Evolutionary conservation across 768 basidiomycete genomes (phyloP).

Genomic region (Lentinula sp.): DNA sequence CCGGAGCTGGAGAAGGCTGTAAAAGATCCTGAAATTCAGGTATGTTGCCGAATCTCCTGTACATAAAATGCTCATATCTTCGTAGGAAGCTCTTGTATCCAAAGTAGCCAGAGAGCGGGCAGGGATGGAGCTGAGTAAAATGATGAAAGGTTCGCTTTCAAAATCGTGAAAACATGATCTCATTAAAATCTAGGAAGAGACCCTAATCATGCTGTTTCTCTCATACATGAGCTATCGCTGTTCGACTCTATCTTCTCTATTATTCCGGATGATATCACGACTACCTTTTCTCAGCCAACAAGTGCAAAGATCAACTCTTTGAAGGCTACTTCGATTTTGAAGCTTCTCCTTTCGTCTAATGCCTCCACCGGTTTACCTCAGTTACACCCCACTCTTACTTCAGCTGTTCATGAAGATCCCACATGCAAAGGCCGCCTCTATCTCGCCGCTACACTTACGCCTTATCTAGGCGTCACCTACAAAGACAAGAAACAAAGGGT

Average conservation of each 20-base stretch:
- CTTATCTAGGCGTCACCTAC: conserved; percentile 57
- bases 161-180: too few species aligned
- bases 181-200: conserved; percentile 48
- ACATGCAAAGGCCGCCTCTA: conserved; percentile 58
- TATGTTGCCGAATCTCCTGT: conserved; percentile 17
- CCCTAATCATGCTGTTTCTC: conserved; percentile 64
- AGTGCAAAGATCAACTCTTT: conserved; percentile 38
- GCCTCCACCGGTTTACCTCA: conserved; percentile 25
- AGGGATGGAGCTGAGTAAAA: conserved; percentile 90
- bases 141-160: conserved; percentile 68
- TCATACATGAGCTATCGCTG: conserved; percentile 71
- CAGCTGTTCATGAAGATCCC: conserved; percentile 28
- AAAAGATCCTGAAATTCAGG: conserved; percentile 58
- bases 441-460: conserved; percentile 71
- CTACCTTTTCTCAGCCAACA: conserved; percentile 38
- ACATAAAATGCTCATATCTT: not conserved
- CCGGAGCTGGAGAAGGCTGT: conserved; percentile 60
- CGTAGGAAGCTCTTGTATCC: conserved; percentile 54
- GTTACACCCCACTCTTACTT: conserved; percentile 43
- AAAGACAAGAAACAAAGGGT: conserved; percentile 58
- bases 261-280: conserved; percentile 38
- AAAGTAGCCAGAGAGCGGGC: conserved; percentile 91
- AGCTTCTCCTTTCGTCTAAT: conserved; percentile 32
- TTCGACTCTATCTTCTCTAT: conserved; percentile 60
- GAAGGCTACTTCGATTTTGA: conserved; percentile 53